phyloP scores from a whole-genome alignment of 768 basidiomycete genomes.

The Exidia glandulosa region DNA sequence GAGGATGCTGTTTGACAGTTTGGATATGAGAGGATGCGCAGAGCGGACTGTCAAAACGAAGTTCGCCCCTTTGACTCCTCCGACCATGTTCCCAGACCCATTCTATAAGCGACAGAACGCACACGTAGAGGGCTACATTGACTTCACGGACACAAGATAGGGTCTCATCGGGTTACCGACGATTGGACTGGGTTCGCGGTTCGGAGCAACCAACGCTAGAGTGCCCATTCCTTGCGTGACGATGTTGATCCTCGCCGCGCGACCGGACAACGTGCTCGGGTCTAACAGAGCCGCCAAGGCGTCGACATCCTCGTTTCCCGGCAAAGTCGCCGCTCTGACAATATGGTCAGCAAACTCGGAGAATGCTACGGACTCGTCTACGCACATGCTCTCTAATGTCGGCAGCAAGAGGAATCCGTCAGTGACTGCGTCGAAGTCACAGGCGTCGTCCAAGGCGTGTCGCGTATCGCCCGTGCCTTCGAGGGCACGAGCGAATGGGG shows the following conservation, averaged over 20 bases:
- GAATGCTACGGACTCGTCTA: not conserved
- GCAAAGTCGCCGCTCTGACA: constrained; percentile 20
- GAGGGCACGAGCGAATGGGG: constrained; percentile 16
- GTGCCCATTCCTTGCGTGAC: constrained; percentile 7
- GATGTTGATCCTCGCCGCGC: constrained; percentile 9
- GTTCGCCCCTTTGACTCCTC: no score
- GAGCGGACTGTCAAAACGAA: no score
- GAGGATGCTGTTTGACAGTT: no score
- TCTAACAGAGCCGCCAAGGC: constrained; percentile 20
- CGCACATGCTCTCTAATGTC: constrained; percentile 26
- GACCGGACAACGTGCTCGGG: constrained; percentile 18
- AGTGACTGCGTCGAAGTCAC: constrained; percentile 21
- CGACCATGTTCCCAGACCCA: no score
- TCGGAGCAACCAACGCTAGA: constrained; percentile 1
- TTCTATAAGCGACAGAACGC: no score
- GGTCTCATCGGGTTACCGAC: not conserved
- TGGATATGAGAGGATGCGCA: no score
- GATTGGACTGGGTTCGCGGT: not conserved
- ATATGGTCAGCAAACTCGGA: not conserved
- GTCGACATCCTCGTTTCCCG: constrained; percentile 22
- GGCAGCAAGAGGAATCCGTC: constrained; percentile 25
- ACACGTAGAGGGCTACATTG: no score
- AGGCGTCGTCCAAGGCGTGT: constrained; percentile 21
- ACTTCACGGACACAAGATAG: not conserved
- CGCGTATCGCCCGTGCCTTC: constrained; percentile 19